phyloP scores from a whole-genome alignment of 78 protist species.

The Pigoraptor vietnamica region DNA sequence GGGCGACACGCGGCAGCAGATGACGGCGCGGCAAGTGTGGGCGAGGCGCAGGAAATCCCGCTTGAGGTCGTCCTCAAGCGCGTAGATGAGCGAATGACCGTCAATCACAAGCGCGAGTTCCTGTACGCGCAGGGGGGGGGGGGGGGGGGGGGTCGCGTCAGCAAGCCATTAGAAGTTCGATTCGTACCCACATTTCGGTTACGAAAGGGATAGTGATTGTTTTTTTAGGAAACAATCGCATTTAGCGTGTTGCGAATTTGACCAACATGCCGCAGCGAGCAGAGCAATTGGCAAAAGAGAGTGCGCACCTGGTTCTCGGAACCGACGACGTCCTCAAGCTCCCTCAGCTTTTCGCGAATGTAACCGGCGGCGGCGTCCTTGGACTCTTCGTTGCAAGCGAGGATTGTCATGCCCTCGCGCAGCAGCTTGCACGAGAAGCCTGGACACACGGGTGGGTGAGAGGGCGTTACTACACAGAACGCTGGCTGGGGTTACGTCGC shows the following conservation, averaged over 20 bases:
- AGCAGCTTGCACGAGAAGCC: slow-evolving; percentile 4
- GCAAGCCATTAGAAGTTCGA: too few relatives aligned
- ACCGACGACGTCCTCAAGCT: background rate
- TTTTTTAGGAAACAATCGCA: too few relatives aligned
- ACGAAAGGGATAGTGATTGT: too few relatives aligned
- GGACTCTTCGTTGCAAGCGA: background rate
- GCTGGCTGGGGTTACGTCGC: background rate
- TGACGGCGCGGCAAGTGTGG: slow-evolving; percentile 32
- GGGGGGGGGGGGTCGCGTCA: too few relatives aligned
- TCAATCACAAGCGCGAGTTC: slow-evolving; percentile 26
- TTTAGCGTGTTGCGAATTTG: too few relatives aligned
- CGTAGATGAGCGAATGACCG: slow-evolving; percentile 7
- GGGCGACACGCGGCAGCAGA: slow-evolving; percentile 88
- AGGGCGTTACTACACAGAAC: background rate
- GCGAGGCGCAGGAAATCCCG: background rate
- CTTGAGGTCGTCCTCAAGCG: background rate
- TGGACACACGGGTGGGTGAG: background rate
- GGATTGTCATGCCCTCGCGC: background rate
- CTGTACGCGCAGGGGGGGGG: too few relatives aligned
- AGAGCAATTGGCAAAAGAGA: background rate
- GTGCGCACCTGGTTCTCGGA: background rate
- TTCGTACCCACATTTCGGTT: too few relatives aligned
- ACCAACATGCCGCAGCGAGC: too few relatives aligned
- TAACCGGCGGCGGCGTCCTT: background rate
- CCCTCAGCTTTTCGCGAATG: background rate